Percentiles rank a stretch among this genome's conserved stretches.
These are phyloP conservation scores for Curvularia eragrostidis DNA, from an alignment of 2,329 filamentous ascomycete genomes.

Conservation along the genomic window DNA sequence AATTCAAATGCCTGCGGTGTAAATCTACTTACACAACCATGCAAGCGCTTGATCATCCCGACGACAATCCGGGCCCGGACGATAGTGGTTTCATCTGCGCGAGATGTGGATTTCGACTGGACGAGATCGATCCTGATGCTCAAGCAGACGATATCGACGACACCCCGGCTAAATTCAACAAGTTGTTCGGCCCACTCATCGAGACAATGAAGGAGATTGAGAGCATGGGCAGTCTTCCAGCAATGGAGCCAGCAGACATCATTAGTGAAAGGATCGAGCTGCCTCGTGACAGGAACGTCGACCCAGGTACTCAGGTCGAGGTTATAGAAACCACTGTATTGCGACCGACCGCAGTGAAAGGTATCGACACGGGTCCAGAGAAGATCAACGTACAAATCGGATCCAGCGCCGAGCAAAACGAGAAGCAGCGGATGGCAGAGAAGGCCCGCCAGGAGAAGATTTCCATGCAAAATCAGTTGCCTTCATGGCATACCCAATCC, in stretches of 20 bases:
- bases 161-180: constrained; percentile 64
- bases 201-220: constrained; percentile 66
- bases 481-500: constrained; percentile 74
- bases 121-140: constrained; percentile 37
- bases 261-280: constrained; percentile 69
- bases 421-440: constrained; percentile 71
- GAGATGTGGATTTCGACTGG: constrained; percentile 70
- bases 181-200: constrained; percentile 79
- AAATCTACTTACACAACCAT: constrained; percentile 86
- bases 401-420: constrained; percentile 68
- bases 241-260: constrained; percentile 74
- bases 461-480: constrained; percentile 72
- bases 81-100: constrained; percentile 76
- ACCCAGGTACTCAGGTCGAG: constrained; percentile 68
- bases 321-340: constrained; percentile 62
- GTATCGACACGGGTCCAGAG: constrained; percentile 69
- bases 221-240: constrained; percentile 78
- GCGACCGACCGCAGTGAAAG: constrained; percentile 72
- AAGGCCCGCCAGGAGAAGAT: constrained; percentile 69
- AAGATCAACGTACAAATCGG: constrained; percentile 75
- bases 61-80: constrained; percentile 58
- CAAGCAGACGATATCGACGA: constrained; percentile 49
- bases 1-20: constrained; percentile 84
- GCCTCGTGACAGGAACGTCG: constrained; percentile 67
- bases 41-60: constrained; percentile 81